These are phyloP conservation scores for Fusarium sp. DNA, from an alignment of 2,329 filamentous ascomycete species.

Conservation along the genomic window DNA sequence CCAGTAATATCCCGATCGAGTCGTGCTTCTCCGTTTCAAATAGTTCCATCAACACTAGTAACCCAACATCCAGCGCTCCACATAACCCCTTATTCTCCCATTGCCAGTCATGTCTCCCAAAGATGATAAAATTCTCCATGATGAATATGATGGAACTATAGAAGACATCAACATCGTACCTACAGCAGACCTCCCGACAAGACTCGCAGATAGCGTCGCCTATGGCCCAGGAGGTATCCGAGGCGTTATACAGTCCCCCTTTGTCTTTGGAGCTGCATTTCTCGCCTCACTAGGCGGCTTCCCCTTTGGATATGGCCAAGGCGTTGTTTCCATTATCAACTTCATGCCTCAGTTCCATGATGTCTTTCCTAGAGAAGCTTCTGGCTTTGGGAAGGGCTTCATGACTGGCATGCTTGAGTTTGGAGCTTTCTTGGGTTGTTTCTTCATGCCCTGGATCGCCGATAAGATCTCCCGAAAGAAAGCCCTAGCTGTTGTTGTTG, in stretches of 20 bases:
- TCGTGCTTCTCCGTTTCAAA: background rate
- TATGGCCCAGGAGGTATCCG: background rate
- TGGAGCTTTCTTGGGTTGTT: constrained; percentile 56
- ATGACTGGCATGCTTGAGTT: constrained; percentile 56
- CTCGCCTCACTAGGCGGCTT: constrained; percentile 44
- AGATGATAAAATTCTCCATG: background rate
- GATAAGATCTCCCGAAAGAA: constrained; percentile 38
- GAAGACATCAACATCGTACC: background rate
- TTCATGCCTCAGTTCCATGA: constrained; percentile 55
- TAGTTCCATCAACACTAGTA: background rate
- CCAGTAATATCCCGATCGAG: background rate
- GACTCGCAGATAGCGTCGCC: background rate
- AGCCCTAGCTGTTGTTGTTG: constrained; percentile 37
- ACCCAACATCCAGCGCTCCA: background rate
- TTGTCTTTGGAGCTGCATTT: constrained; percentile 51
- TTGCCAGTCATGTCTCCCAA: background rate
- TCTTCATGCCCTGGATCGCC: constrained; percentile 34
- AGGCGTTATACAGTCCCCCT: background rate
- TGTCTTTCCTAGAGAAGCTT: constrained; percentile 43
- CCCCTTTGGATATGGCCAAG: constrained; percentile 39
- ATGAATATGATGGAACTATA: background rate
- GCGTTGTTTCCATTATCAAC: constrained; percentile 52
- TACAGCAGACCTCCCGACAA: background rate
- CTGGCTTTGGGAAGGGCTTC: constrained; percentile 49
- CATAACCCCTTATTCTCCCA: background rate